Conservation (phyloP, 2,329 filamentous ascomycete genomes). For the Ustilaginoidea virens region DNA sequence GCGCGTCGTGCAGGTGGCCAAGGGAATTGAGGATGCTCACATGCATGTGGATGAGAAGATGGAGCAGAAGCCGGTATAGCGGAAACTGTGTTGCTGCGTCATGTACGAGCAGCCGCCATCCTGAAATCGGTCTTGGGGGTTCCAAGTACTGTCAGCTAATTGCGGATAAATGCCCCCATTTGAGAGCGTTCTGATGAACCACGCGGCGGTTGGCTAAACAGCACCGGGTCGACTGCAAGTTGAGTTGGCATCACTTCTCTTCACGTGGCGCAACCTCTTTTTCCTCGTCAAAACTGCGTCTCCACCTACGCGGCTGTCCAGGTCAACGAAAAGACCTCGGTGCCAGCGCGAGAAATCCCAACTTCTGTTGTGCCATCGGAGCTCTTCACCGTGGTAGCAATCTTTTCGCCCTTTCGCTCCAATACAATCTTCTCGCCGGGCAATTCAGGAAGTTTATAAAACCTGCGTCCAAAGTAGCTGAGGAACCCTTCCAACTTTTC, state of each 20-base stretch:
- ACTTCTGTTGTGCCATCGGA: conserved; percentile 25
- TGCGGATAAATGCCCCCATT: too few species aligned
- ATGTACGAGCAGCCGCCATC: too few species aligned
- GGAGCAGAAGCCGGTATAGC: conserved; percentile 3
- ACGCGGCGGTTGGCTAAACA: too few species aligned
- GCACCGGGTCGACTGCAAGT: too few species aligned
- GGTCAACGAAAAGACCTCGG: conserved; percentile 24
- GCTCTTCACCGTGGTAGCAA: conserved; percentile 22
- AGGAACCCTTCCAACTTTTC: conserved; percentile 40
- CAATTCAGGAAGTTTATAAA: conserved; percentile 29
- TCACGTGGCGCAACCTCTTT: not conserved
- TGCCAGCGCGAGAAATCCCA: conserved; percentile 25
- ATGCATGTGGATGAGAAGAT: conserved; percentile 3
- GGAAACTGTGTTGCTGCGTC: too few species aligned
- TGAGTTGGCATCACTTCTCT: too few species aligned
- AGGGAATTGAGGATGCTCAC: conserved; percentile 4
- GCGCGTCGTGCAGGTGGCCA: conserved; percentile 10
- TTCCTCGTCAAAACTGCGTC: too few species aligned
- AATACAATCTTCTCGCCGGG: conserved; percentile 17
- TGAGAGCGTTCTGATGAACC: too few species aligned
- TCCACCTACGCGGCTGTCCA: conserved; percentile 13
- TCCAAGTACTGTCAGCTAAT: too few species aligned
- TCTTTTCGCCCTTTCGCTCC: conserved; percentile 25
- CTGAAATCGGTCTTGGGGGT: too few species aligned
- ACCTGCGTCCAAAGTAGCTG: conserved; percentile 33